Evolutionary conservation across 2,329 filamentous ascomycete genomes (phyloP).

Genomic region (Aspergillus pseudotamarii): DNA sequence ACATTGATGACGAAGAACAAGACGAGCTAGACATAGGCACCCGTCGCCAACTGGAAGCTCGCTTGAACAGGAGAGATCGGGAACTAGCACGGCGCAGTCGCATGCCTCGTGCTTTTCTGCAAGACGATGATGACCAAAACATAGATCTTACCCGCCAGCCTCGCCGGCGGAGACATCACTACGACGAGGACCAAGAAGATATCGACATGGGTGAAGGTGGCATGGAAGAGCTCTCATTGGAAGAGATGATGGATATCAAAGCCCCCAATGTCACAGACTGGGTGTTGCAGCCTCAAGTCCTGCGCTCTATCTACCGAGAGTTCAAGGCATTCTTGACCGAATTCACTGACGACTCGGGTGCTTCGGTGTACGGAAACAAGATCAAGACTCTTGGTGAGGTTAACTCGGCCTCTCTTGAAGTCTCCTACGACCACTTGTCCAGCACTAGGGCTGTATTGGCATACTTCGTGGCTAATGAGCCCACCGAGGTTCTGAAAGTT

Average conservation of each 20-base stretch:
- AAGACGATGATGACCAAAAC: constrained; percentile 78
- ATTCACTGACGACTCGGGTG: constrained; percentile 85
- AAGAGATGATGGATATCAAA: constrained; percentile 90
- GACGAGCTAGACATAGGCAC: constrained; percentile 61
- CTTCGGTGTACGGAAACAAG: constrained; percentile 91
- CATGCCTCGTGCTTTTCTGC: constrained; percentile 65
- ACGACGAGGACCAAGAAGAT: constrained; percentile 92
- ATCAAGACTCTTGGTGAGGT: constrained; percentile 95
- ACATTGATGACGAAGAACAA: constrained; percentile 67
- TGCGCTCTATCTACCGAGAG: constrained; percentile 90
- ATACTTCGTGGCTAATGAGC: constrained; percentile 94
- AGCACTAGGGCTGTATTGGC: constrained; percentile 90
- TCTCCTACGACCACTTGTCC: constrained; percentile 90
- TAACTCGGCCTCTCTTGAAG: constrained; percentile 93
- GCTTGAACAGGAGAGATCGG: constrained; percentile 63
- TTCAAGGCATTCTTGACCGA: constrained; percentile 98
- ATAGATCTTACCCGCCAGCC: constrained; percentile 85
- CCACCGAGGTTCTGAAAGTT: constrained; percentile 90
- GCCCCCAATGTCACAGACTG: constrained; percentile 91
- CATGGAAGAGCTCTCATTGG: constrained; percentile 91
- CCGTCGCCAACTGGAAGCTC: constrained; percentile 63
- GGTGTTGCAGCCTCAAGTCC: constrained; percentile 87
- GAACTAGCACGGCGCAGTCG: constrained; percentile 61
- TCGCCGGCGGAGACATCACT: constrained; percentile 80
- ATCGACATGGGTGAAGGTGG: constrained; percentile 87